These are phyloP conservation scores for Blastobotrys apis DNA, from an alignment of 1,139 yeast genomes.

Conservation along the genomic window DNA sequence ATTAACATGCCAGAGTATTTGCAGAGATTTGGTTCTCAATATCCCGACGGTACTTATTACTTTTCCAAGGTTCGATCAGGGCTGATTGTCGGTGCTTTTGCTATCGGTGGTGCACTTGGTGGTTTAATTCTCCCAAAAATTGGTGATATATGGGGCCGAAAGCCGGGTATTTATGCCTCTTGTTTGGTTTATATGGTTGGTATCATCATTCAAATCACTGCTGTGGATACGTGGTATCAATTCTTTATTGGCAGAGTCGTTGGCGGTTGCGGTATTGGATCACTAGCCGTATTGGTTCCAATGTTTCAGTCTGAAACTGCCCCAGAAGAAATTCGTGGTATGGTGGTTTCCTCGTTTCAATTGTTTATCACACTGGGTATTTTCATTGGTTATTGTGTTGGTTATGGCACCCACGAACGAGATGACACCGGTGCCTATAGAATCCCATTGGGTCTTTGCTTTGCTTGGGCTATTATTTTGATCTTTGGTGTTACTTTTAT, in stretches of 20 bases:
- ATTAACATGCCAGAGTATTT: slow-evolving; percentile 64
- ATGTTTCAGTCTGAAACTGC: slow-evolving; percentile 68
- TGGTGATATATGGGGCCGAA: slow-evolving; percentile 51
- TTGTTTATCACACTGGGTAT: slow-evolving; percentile 65
- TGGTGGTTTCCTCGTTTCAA: slow-evolving; percentile 62
- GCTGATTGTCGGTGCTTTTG: slow-evolving; percentile 49
- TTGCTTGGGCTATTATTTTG: slow-evolving; percentile 42
- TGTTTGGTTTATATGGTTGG: slow-evolving; percentile 55
- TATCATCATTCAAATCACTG: slow-evolving; percentile 47
- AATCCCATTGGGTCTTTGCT: slow-evolving; percentile 51
- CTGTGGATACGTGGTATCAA: slow-evolving; percentile 41
- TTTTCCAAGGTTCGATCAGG: slow-evolving; percentile 46
- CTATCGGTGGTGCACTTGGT: slow-evolving; percentile 55
- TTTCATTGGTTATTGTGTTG: slow-evolving; percentile 60
- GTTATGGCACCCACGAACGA: slow-evolving; percentile 54
- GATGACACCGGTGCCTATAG: slow-evolving; percentile 56
- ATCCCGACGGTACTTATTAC: slow-evolving; percentile 24
- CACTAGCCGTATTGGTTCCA: slow-evolving; percentile 60
- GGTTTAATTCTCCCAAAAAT: slow-evolving; percentile 44
- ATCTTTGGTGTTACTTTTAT: slow-evolving; percentile 56
- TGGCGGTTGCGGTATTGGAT: slow-evolving; percentile 64
- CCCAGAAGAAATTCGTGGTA: slow-evolving; percentile 66
- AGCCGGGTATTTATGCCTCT: slow-evolving; percentile 45
- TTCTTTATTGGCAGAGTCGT: slow-evolving; percentile 44
- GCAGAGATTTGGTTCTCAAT: slow-evolving; percentile 44